phyloP scores from a whole-genome alignment of 768 basidiomycete genomes.

The Mycena maculata region DNA sequence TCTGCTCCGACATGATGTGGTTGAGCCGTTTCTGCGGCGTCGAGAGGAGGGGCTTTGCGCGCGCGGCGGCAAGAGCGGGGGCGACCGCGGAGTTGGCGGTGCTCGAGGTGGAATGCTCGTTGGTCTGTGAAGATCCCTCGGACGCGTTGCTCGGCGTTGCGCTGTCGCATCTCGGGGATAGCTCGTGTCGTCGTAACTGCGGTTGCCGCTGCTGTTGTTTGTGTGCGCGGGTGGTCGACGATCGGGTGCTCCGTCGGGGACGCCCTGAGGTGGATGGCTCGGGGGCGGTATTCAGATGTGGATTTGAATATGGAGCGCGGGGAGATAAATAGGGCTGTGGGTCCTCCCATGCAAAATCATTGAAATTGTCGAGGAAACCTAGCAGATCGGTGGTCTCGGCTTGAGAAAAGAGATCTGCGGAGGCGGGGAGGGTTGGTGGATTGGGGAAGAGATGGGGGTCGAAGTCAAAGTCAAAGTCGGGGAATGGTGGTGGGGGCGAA shows the following conservation, averaged over 20 bases:
- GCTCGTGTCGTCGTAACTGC: not conserved
- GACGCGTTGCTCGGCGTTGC: conserved; percentile 34
- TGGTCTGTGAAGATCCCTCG: conserved; percentile 26
- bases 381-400: conserved; percentile 84
- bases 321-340: conserved; percentile 33
- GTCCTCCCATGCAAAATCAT: conserved; percentile 62
- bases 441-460: conserved; percentile 75
- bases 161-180: conserved; percentile 24
- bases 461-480: conserved; percentile 80
- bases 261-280: conserved; percentile 54
- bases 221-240: conserved; percentile 40
- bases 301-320: conserved; percentile 58
- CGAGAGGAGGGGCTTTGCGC: conserved; percentile 74
- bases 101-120: conserved; percentile 16
- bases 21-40: conserved; percentile 90
- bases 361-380: conserved; percentile 86
- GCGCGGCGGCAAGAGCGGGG: conserved; percentile 34
- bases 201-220: conserved; percentile 38
- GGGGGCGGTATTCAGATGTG: conserved; percentile 57
- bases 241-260: conserved; percentile 45
- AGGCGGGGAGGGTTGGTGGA: conserved; percentile 72
- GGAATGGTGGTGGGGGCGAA: conserved; percentile 60
- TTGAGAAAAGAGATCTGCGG: conserved; percentile 82
- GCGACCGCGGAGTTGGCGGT: conserved; percentile 20
- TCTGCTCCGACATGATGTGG: conserved; percentile 96